phyloP scores from a whole-genome alignment of 2,329 filamentous ascomycete species.

The Oidium heveae region DNA sequence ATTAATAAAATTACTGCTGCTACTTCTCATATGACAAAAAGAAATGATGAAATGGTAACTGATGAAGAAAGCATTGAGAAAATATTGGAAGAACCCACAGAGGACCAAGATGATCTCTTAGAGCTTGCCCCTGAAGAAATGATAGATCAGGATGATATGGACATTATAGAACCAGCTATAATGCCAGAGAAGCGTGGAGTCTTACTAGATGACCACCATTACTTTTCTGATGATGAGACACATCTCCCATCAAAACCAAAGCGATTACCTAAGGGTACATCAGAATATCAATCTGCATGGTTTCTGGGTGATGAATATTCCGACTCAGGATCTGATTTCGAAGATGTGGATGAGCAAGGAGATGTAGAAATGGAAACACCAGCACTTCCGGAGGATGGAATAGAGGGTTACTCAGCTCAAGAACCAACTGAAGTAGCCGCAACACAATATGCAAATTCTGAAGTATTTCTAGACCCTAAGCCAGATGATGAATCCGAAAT shows the following conservation, averaged over 20 bases:
- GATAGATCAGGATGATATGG: conserved; percentile 43
- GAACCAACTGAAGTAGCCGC: conserved; percentile 53
- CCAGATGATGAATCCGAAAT: conserved; percentile 64
- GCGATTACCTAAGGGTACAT: conserved; percentile 70
- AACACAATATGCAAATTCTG: conserved; percentile 81
- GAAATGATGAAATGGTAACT: conserved; percentile 41
- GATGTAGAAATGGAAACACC: conserved; percentile 28
- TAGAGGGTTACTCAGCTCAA: conserved; percentile 40
- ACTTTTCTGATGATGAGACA: conserved; percentile 75
- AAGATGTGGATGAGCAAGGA: conserved; percentile 39
- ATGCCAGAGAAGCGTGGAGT: conserved; percentile 52
- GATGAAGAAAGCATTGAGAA: conserved; percentile 30
- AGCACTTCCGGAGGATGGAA: conserved; percentile 56
- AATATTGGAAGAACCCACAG: conserved; percentile 44
- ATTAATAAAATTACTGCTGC: conserved; percentile 70
- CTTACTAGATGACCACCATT: conserved; percentile 85
- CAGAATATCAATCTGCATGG: conserved; percentile 85
- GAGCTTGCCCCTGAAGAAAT: conserved; percentile 71
- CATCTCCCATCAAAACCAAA: conserved; percentile 37
- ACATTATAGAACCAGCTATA: conserved; percentile 22
- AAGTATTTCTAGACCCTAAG: conserved; percentile 55
- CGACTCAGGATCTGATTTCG: conserved; percentile 59
- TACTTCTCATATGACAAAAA: conserved; percentile 34
- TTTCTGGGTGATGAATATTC: conserved; percentile 56
- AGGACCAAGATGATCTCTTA: conserved; percentile 60